These are phyloP conservation scores for Pseudogymnoascus sp. DNA, from an alignment of 2,329 filamentous ascomycete genomes.

Conservation along the genomic window DNA sequence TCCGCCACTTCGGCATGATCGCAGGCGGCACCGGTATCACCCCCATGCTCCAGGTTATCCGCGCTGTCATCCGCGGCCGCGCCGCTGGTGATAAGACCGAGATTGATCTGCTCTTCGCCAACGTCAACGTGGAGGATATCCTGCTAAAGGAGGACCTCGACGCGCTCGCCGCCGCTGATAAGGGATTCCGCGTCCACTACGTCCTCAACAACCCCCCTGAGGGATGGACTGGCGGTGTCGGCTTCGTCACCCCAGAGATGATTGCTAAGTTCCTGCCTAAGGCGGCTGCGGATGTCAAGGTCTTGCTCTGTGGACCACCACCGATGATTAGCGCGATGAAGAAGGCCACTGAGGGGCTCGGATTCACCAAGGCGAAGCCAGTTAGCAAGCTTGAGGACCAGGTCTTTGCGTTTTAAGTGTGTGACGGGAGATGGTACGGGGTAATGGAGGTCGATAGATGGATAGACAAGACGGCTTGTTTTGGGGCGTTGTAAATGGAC, in stretches of 20 bases:
- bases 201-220: slow-evolving; percentile 93
- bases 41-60: slow-evolving; percentile 94
- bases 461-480: neutral
- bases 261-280: slow-evolving; percentile 83
- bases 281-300: slow-evolving; percentile 79
- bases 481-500: neutral
- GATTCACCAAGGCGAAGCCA: slow-evolving; percentile 84
- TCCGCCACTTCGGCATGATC: slow-evolving; percentile 94
- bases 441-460: neutral
- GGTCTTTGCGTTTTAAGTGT: slow-evolving; percentile 80
- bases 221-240: slow-evolving; percentile 84
- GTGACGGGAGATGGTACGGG: neutral
- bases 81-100: slow-evolving; percentile 74
- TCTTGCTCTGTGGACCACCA: slow-evolving; percentile 88
- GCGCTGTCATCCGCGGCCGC: slow-evolving; percentile 78
- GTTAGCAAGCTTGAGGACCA: slow-evolving; percentile 98
- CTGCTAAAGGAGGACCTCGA: slow-evolving; percentile 90
- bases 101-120: slow-evolving; percentile 93
- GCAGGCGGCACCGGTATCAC: slow-evolving; percentile 96
- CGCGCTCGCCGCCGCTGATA: slow-evolving; percentile 65
- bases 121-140: slow-evolving; percentile 89
- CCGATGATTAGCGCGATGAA: slow-evolving; percentile 97
- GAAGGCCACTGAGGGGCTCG: slow-evolving; percentile 83
- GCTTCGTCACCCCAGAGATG: slow-evolving; percentile 93
- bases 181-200: slow-evolving; percentile 81